phyloP scores from a whole-genome alignment of 495 filamentous ascomycete genomes.

The Rusavskia elegans region DNA sequence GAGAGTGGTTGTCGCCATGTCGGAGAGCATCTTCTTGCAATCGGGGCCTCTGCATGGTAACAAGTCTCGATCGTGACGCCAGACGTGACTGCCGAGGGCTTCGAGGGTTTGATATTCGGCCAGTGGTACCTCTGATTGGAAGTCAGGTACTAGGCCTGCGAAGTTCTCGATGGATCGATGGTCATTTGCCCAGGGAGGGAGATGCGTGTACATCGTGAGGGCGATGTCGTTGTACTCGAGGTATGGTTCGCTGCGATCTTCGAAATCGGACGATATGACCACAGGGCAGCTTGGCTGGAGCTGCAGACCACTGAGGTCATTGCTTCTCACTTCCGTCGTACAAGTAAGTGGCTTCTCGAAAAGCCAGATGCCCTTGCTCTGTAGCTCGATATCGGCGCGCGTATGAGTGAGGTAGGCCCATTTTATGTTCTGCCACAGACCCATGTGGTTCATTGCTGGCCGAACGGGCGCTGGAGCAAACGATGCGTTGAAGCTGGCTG shows the following conservation, averaged over 20 bases:
- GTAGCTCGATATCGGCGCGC: neutral
- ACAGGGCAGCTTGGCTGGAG: no score
- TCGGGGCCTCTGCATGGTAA: conserved; percentile 13
- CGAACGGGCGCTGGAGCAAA: neutral
- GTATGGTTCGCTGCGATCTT: no score
- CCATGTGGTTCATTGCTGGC: neutral
- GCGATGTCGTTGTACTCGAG: neutral
- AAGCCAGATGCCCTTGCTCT: neutral
- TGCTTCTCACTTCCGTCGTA: neutral
- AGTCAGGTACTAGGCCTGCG: conserved; percentile 3
- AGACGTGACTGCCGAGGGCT: conserved; percentile 4
- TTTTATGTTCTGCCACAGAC: neutral
- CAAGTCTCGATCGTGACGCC: conserved; percentile 8
- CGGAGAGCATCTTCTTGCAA: conserved; percentile 36
- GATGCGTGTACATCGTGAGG: conserved; percentile 3
- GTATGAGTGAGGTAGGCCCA: conserved; percentile 2
- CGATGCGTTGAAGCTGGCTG: neutral
- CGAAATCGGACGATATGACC: no score
- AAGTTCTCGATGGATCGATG: neutral
- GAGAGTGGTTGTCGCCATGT: conserved; percentile 21
- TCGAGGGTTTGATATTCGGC: conserved; percentile 12
- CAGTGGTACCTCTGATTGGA: conserved; percentile 1
- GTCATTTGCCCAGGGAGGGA: conserved; percentile 2
- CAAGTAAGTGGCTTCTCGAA: neutral
- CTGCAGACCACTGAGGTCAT: neutral